Percentiles rank a stretch among this genome's conserved stretches.
Evolutionary conservation across 2,329 filamentous ascomycete species (phyloP).

Genomic region (Fusarium protoensiforme): DNA sequence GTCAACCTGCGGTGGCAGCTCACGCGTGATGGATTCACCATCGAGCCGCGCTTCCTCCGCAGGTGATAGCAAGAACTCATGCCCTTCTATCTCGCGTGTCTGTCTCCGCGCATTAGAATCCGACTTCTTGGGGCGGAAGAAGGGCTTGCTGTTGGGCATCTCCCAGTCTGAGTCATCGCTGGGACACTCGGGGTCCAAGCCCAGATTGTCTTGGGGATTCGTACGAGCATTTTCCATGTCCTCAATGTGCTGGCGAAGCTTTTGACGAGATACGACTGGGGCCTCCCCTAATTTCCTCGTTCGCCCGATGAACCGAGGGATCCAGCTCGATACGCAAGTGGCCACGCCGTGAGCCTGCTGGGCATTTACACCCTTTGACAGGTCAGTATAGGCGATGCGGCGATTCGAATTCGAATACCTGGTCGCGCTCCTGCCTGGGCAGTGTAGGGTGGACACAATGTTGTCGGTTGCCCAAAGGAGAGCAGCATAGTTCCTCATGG

Average conservation of each 20-base stretch:
- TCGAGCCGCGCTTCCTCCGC: neutral
- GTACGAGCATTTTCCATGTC: neutral
- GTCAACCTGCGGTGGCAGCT: constrained; percentile 20
- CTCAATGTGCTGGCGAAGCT: constrained; percentile 1
- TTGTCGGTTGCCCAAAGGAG: constrained; percentile 52
- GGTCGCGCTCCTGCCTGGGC: constrained; percentile 43
- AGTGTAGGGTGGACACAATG: constrained; percentile 49
- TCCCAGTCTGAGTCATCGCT: constrained; percentile 32
- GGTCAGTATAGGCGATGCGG: neutral
- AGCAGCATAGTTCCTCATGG: constrained; percentile 45
- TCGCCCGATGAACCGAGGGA: constrained; percentile 31
- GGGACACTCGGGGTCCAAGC: constrained; percentile 7
- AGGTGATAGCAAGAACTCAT: neutral
- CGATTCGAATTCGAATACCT: constrained; percentile 18
- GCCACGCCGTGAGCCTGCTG: neutral
- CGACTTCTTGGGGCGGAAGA: constrained; percentile 24
- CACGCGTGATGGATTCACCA: constrained; percentile 11
- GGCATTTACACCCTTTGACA: constrained; percentile 12
- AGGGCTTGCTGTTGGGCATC: constrained; percentile 12
- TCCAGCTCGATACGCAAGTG: neutral
- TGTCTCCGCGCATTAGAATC: neutral
- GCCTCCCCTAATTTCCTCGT: constrained; percentile 41
- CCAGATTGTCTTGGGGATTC: neutral
- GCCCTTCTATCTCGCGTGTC: neutral
- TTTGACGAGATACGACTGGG: constrained; percentile 14